A percentile compares a stretch with the other conserved stretches of the same genome.
These are phyloP conservation scores for Diplodia intermedia DNA, from an alignment of 2,329 filamentous ascomycete species.

Conservation along the genomic window DNA sequence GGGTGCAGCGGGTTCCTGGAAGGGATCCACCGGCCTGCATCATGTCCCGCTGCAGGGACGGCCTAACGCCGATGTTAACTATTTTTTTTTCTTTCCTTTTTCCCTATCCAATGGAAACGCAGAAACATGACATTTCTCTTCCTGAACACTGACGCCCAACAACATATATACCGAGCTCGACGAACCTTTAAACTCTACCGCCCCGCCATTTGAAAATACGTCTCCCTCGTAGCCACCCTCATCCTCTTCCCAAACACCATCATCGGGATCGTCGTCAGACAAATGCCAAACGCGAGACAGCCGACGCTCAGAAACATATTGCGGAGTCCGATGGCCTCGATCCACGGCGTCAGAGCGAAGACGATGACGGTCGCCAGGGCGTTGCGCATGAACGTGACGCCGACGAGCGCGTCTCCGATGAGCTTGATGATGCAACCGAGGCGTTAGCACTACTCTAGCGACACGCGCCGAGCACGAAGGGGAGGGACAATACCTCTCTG, in stretches of 20 bases:
- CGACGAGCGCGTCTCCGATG: conserved; percentile 56
- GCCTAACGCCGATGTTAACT: background rate
- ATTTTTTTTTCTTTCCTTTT: background rate
- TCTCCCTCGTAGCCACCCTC: background rate
- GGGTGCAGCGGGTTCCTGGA: background rate
- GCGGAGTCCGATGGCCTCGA: conserved; percentile 47
- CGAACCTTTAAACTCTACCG: background rate
- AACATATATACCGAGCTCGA: no score
- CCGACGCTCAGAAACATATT: conserved; percentile 50
- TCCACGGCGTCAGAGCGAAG: conserved; percentile 56
- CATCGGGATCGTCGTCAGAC: conserved; percentile 34
- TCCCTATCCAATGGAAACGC: no score
- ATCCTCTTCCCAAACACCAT: conserved; percentile 14
- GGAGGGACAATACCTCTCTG: conserved; percentile 23
- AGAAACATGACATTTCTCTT: no score
- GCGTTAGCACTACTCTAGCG: background rate
- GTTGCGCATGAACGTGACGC: conserved; percentile 56
- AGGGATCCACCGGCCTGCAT: background rate
- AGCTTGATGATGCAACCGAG: conserved; percentile 43
- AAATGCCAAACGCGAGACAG: conserved; percentile 45
- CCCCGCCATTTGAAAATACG: conserved; percentile 1
- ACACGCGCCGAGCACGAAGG: background rate
- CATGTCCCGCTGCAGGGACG: background rate
- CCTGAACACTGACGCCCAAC: no score
- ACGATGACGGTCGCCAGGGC: conserved; percentile 53